A percentile compares a stretch with the other conserved stretches of the same genome.
Conservation (phyloP, 2,329 filamentous ascomycete genomes). For the Botryotinia convoluta region DNA sequence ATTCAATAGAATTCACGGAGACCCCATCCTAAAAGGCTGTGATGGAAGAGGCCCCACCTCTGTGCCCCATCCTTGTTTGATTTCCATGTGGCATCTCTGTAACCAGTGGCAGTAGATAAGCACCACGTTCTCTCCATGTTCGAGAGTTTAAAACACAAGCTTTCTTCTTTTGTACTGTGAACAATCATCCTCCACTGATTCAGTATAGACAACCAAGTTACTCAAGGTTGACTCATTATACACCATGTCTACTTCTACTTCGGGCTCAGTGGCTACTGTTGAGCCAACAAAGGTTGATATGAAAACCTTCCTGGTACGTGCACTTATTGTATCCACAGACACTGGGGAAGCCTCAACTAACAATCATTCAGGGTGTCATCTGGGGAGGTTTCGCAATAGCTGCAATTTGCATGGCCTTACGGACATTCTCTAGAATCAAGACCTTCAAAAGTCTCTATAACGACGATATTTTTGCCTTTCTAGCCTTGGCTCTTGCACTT, state of each 20-base stretch:
- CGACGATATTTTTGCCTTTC: background rate
- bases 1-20: background rate
- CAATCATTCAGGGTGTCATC: background rate
- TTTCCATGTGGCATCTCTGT: background rate
- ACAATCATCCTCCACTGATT: background rate
- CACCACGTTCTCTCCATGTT: background rate
- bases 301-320: constrained; percentile 1
- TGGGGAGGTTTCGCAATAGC: background rate
- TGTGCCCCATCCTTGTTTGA: background rate
- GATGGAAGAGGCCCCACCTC: background rate
- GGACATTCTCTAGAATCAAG: constrained; percentile 6
- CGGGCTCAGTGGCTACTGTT: background rate
- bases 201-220: background rate
- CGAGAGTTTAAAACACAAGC: background rate
- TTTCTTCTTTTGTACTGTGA: background rate
- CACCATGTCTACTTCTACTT: background rate
- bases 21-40: background rate
- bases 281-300: constrained; percentile 8
- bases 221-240: background rate
- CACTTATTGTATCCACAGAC: background rate
- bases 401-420: background rate
- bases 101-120: constrained; percentile 1
- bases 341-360: background rate
- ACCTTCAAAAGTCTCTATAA: background rate
- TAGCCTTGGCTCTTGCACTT: background rate